Evolutionary conservation across 495 filamentous ascomycete species (phyloP).

Genomic region (Terfezia claveryi): DNA sequence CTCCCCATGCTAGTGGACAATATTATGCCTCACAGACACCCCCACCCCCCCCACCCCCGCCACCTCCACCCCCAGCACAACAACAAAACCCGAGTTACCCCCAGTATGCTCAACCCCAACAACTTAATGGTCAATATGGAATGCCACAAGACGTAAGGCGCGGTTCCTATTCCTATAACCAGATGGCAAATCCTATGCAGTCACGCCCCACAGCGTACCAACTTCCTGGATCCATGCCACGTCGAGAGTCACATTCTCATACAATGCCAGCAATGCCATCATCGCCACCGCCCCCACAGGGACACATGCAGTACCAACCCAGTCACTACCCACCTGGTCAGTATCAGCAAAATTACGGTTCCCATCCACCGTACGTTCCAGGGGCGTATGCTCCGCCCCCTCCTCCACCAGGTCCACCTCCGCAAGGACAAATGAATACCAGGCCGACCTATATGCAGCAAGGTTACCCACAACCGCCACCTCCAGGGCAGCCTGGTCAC

Average conservation of each 20-base stretch:
- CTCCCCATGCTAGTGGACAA: conserved; percentile 17
- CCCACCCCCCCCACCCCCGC: conserved; percentile 4
- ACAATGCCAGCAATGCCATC: not conserved
- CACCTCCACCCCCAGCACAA: conserved; percentile 6
- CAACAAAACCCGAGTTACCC: conserved; percentile 5
- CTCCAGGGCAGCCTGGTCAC: not conserved
- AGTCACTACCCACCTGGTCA: not conserved
- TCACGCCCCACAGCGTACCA: not conserved
- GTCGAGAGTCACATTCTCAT: not conserved
- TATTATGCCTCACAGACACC: not conserved
- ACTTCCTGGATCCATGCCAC: not conserved
- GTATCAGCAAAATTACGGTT: not conserved
- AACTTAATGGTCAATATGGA: not conserved
- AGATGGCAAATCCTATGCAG: not conserved
- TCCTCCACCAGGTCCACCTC: not conserved
- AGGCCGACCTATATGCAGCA: conserved; percentile 12
- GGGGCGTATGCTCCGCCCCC: not conserved
- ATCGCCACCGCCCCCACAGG: not conserved
- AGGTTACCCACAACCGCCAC: not conserved
- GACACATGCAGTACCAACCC: not conserved
- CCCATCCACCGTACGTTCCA: not conserved
- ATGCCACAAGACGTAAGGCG: not conserved
- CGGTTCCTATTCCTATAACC: not conserved
- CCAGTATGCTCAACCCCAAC: not conserved
- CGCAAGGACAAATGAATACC: not conserved